phyloP scores from a whole-genome alignment of 257 asterid genomes.

The Penstemon barbatus region DNA sequence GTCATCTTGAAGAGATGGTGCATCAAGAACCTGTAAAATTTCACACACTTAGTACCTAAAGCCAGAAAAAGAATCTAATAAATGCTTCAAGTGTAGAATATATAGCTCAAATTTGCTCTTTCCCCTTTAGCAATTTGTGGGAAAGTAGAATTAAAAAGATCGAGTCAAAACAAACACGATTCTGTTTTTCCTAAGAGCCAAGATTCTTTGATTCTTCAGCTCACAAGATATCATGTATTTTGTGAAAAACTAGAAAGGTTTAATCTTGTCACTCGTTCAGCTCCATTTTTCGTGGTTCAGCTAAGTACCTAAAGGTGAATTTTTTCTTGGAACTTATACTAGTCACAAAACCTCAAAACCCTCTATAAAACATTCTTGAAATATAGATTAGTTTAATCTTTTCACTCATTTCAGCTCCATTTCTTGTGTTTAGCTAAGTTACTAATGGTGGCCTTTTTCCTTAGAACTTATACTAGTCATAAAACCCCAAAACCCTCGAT shows the following conservation, averaged over 20 bases:
- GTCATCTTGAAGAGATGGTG: constrained; percentile 97
- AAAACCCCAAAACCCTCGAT: too few species aligned
- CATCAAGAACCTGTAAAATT: constrained; percentile 79
- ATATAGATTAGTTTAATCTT: too few species aligned
- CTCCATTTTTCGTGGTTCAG: not conserved
- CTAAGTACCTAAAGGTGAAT: not conserved
- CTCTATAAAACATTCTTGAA: too few species aligned
- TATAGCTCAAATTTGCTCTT: not conserved
- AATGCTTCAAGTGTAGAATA: too few species aligned
- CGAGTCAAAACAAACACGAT: not conserved
- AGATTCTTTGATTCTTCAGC: not conserved
- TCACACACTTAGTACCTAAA: not conserved
- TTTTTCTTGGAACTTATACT: not conserved
- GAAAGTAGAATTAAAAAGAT: constrained; percentile 8
- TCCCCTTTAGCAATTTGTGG: not conserved
- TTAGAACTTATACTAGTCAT: too few species aligned
- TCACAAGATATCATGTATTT: not conserved
- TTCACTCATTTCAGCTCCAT: too few species aligned
- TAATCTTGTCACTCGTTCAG: constrained; percentile 7
- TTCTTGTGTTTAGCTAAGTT: too few species aligned
- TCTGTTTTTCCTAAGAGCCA: not conserved
- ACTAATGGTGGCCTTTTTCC: too few species aligned
- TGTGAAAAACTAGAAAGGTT: not conserved
- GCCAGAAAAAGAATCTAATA: too few species aligned
- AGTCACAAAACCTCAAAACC: not conserved